Evolutionary conservation across 495 filamentous ascomycete genomes (phyloP).

Genomic region (Penicillium canariense): DNA sequence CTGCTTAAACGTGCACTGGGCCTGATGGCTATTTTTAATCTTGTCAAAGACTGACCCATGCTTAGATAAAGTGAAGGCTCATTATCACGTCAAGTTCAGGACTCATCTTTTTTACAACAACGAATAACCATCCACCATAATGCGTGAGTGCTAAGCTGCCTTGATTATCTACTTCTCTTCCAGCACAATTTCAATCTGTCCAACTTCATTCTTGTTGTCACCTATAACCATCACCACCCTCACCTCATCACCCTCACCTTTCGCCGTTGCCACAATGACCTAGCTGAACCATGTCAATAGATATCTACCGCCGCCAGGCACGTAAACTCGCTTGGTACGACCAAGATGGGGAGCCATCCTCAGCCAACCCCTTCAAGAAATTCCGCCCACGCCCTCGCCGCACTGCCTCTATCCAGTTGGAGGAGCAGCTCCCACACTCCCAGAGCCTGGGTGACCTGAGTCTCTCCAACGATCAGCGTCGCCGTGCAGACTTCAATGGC

Average conservation of each 20-base stretch:
- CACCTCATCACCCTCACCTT: background rate
- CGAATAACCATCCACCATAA: background rate
- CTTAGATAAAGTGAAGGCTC: background rate
- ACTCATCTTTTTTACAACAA: background rate
- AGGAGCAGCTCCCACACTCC: slow-evolving; percentile 18
- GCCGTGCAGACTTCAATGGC: slow-evolving; percentile 28
- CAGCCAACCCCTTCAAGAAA: slow-evolving; percentile 52
- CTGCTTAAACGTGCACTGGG: background rate
- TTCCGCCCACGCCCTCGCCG: slow-evolving; percentile 32
- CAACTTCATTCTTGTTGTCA: background rate
- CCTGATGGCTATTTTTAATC: background rate
- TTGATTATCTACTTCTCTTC: background rate
- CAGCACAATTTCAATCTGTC: no score
- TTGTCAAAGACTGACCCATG: background rate
- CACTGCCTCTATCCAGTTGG: slow-evolving; percentile 34
- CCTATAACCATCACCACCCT: background rate
- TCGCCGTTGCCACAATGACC: background rate
- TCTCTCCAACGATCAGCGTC: slow-evolving; percentile 26
- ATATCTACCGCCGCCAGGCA: slow-evolving; percentile 45
- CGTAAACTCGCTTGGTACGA: slow-evolving; percentile 49
- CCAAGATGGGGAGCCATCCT: slow-evolving; percentile 39
- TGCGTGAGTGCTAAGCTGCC: slow-evolving; percentile 5
- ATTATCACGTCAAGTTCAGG: background rate
- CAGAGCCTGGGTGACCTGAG: slow-evolving; percentile 28
- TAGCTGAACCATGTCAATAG: slow-evolving; percentile 24